Percentiles rank a stretch among this genome's conserved stretches.
phyloP scores from a whole-genome alignment of 75 land plant species.

The Sequoia sempervirens region DNA sequence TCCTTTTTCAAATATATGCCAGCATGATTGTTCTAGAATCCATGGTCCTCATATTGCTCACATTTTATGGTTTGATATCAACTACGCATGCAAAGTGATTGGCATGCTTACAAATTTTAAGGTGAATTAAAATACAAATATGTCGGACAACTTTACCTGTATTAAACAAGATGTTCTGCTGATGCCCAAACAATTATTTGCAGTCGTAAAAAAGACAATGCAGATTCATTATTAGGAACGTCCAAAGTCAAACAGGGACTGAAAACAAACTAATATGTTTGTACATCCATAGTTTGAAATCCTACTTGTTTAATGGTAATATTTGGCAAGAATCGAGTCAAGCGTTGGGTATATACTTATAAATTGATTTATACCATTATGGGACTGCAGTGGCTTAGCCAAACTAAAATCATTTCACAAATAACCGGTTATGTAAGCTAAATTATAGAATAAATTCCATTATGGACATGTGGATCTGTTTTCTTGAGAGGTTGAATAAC shows the following conservation, averaged over 20 bases:
- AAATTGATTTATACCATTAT: not conserved
- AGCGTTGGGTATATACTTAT: not conserved
- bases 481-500: not conserved
- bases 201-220: not conserved
- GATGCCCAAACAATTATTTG: not conserved
- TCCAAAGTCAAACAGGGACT: not conserved
- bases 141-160: not conserved
- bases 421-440: not conserved
- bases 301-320: not conserved
- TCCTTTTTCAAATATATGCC: not conserved
- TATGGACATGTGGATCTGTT: not conserved
- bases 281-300: not conserved
- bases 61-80: not conserved
- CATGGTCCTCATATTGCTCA: not conserved
- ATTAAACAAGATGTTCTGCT: not conserved
- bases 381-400: not conserved
- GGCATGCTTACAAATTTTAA: not conserved
- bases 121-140: not conserved
- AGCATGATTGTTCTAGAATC: not conserved
- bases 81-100: not conserved
- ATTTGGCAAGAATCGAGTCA: not conserved
- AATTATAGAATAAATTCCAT: not conserved
- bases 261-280: not conserved
- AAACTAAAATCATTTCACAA: not conserved
- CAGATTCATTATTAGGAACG: not conserved